These are phyloP conservation scores for Erythrophleum ivorense DNA, from an alignment of 331 rosid genomes.

Conservation along the genomic window DNA sequence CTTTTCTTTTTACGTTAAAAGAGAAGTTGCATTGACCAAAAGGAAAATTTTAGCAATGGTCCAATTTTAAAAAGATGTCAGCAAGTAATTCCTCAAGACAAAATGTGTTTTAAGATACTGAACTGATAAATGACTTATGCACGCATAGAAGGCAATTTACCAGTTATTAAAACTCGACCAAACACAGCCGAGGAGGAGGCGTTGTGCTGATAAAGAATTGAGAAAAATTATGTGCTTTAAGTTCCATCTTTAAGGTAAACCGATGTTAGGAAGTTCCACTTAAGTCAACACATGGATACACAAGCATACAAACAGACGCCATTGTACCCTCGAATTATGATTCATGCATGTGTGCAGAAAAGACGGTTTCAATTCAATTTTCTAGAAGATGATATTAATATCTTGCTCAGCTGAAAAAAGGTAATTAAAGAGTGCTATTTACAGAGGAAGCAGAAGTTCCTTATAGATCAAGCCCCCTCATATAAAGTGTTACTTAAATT, in stretches of 20 bases:
- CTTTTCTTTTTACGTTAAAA: no score
- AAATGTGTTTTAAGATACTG: not conserved
- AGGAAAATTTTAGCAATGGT: no score
- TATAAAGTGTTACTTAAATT: no score
- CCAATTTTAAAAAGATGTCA: no score
- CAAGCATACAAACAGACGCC: not conserved
- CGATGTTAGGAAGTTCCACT: slow-evolving; percentile 16
- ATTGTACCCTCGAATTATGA: not conserved
- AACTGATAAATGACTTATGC: slow-evolving; percentile 1
- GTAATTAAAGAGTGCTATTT: no score
- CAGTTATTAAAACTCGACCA: slow-evolving; percentile 85
- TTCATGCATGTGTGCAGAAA: no score
- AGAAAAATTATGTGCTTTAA: slow-evolving; percentile 34
- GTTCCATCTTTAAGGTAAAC: slow-evolving; percentile 40
- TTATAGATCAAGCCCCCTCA: no score
- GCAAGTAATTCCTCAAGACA: slow-evolving; percentile 18
- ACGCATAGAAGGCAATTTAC: slow-evolving; percentile 48
- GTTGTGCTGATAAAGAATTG: slow-evolving; percentile 96
- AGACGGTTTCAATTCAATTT: no score
- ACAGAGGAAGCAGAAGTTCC: no score
- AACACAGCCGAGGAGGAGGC: slow-evolving; percentile 95
- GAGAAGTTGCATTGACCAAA: no score
- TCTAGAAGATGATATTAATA: no score
- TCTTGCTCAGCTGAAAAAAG: no score
- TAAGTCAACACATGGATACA: slow-evolving; percentile 1